These are phyloP conservation scores for Serpula lacrymans DNA, from an alignment of 768 basidiomycete species.

Conservation along the genomic window DNA sequence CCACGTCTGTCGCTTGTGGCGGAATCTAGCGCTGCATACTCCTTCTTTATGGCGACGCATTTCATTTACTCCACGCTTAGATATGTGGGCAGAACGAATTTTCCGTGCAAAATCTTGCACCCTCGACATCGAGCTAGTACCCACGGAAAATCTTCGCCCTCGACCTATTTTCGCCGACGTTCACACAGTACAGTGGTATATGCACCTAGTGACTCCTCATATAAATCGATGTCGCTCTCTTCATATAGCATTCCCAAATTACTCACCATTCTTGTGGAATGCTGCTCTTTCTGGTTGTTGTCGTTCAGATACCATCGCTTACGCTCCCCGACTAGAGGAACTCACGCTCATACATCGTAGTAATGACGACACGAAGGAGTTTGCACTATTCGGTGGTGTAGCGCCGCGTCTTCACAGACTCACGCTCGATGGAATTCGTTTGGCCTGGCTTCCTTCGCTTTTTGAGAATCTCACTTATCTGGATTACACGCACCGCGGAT, in stretches of 20 bases:
- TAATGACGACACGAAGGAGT: constrained; percentile 71
- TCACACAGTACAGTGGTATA: constrained; percentile 54
- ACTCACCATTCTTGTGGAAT: constrained; percentile 66
- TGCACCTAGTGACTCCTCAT: constrained; percentile 49
- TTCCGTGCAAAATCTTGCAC: constrained; percentile 56
- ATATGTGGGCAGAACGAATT: constrained; percentile 65
- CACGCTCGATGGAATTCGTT: constrained; percentile 60
- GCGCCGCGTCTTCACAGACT: constrained; percentile 54
- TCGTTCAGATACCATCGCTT: constrained; percentile 27
- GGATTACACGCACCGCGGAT: constrained; percentile 72
- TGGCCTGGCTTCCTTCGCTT: constrained; percentile 60
- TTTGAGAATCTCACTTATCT: constrained; percentile 60
- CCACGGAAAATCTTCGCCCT: constrained; percentile 6
- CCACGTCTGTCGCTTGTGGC: constrained; percentile 67
- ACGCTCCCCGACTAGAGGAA: constrained; percentile 47
- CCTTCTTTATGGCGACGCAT: constrained; percentile 66
- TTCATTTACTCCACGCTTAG: constrained; percentile 41
- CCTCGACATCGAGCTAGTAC: constrained; percentile 52
- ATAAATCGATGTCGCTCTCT: constrained; percentile 62
- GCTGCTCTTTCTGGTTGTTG: constrained; percentile 58
- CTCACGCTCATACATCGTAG: constrained; percentile 55
- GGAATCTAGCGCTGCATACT: constrained; percentile 55
- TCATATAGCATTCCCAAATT: constrained; percentile 49
- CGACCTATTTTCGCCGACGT: constrained; percentile 15
- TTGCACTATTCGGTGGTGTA: constrained; percentile 57